A percentile compares a stretch with the other conserved stretches of the same genome.
phyloP scores from a whole-genome alignment of 306 rosid species.

The Ziziphus jujuba region DNA sequence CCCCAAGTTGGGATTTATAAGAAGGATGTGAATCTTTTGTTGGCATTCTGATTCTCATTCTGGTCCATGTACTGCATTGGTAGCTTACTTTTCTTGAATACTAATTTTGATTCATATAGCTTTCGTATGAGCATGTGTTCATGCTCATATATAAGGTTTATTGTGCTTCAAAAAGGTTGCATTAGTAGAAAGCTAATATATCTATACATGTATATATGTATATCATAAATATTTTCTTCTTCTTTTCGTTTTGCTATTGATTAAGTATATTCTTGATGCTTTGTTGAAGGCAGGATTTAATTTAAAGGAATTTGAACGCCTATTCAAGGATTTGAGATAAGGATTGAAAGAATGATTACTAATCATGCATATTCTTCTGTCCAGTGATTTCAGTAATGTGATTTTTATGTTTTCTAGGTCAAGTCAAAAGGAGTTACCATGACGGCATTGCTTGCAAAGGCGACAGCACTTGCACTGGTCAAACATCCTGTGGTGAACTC shows the following conservation, averaged over 20 bases:
- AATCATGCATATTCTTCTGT: neutral
- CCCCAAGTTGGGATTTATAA: too few species aligned
- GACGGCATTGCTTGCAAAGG: constrained; percentile 99
- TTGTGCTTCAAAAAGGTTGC: neutral
- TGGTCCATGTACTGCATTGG: too few species aligned
- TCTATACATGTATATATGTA: too few species aligned
- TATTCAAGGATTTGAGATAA: neutral
- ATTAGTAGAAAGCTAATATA: neutral
- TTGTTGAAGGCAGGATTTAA: constrained; percentile 8
- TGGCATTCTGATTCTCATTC: too few species aligned
- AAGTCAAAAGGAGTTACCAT: constrained; percentile 97
- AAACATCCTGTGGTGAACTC: constrained; percentile 91
- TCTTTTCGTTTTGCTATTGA: neutral
- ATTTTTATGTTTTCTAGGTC: constrained; percentile 47
- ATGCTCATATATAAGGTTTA: neutral
- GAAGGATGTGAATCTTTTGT: too few species aligned
- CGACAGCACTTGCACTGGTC: constrained; percentile 85
- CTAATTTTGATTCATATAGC: neutral
- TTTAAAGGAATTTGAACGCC: neutral
- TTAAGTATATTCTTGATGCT: constrained; percentile 16
- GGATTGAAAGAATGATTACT: neutral
- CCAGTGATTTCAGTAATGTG: constrained; percentile 2
- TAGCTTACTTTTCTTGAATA: too few species aligned
- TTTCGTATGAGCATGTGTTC: neutral
- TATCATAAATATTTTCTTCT: too few species aligned